Conservation (phyloP, 1,139 yeast genomes). For the Candida gigantensis region DNA sequence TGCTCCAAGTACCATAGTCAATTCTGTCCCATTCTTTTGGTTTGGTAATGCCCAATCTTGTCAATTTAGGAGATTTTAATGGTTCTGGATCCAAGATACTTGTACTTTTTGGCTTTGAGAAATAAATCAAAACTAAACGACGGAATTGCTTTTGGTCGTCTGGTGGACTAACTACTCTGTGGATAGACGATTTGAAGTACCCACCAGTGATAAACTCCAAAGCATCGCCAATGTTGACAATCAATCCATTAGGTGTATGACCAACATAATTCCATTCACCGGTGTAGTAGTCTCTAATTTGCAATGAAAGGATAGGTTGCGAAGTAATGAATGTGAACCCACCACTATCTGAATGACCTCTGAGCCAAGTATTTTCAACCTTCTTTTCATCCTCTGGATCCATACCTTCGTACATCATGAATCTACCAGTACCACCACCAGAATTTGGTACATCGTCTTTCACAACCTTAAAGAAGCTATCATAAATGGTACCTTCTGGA, state of each 20-base stretch:
- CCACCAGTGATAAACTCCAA: slow-evolving; percentile 52
- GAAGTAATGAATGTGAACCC: slow-evolving; percentile 51
- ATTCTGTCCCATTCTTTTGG: slow-evolving; percentile 42
- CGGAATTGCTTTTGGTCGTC: slow-evolving; percentile 37
- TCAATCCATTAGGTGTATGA: slow-evolving; percentile 45
- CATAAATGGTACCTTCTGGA: slow-evolving; percentile 35
- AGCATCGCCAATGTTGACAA: slow-evolving; percentile 53
- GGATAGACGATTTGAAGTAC: slow-evolving; percentile 49
- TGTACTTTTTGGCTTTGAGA: slow-evolving; percentile 26
- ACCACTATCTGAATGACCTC: slow-evolving; percentile 54
- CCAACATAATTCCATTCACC: slow-evolving; percentile 50
- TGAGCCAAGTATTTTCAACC: slow-evolving; percentile 43
- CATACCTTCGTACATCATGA: slow-evolving; percentile 33
- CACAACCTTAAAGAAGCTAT: slow-evolving; percentile 28
- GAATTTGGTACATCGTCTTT: slow-evolving; percentile 26
- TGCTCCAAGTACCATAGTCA: slow-evolving; percentile 36
- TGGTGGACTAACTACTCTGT: slow-evolving; percentile 50
- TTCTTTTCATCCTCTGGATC: slow-evolving; percentile 24
- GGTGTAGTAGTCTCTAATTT: slow-evolving; percentile 46
- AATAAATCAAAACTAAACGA: slow-evolving; percentile 47
- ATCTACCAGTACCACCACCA: slow-evolving; percentile 35
- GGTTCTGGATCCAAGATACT: slow-evolving; percentile 41
- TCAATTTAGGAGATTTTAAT: slow-evolving; percentile 37
- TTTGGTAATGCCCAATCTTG: slow-evolving; percentile 29
- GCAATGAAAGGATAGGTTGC: slow-evolving; percentile 47